phyloP scores from a whole-genome alignment of 495 filamentous ascomycete genomes.

The Talaromyces nanjingensis region DNA sequence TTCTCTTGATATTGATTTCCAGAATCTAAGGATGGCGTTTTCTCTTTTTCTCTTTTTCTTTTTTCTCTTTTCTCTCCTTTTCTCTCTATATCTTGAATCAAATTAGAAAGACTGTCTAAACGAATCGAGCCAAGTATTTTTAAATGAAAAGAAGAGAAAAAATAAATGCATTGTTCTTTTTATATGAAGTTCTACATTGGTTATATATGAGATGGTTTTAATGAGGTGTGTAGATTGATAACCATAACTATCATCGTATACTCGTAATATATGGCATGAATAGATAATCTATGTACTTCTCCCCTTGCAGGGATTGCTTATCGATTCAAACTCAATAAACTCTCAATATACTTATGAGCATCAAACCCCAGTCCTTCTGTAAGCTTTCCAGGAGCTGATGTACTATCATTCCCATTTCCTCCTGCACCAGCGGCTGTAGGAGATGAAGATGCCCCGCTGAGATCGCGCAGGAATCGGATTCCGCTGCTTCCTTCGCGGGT shows the following conservation, averaged over 20 bases:
- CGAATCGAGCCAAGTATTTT: background rate
- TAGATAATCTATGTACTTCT: background rate
- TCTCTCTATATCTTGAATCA: background rate
- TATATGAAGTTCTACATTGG: background rate
- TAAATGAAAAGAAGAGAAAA: background rate
- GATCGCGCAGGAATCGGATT: conserved; percentile 41
- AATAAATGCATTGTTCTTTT: background rate
- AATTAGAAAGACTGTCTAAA: conserved; percentile 2
- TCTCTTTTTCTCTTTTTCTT: conserved; percentile 4
- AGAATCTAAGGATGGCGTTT: conserved; percentile 12
- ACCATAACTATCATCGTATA: background rate
- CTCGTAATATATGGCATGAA: background rate
- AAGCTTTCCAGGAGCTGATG: conserved; percentile 56
- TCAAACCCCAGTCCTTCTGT: conserved; percentile 87
- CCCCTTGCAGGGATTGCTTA: conserved; percentile 18
- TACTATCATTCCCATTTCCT: conserved; percentile 32
- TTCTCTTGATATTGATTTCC: conserved; percentile 10
- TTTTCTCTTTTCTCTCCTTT: background rate
- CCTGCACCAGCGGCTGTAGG: background rate
- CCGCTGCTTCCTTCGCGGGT: conserved; percentile 31
- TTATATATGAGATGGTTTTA: background rate
- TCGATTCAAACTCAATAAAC: conserved; percentile 66
- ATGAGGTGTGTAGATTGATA: background rate
- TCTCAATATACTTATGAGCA: conserved; percentile 80
- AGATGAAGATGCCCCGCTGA: conserved; percentile 31